A percentile compares a stretch with the other conserved stretches of the same genome.
Evolutionary conservation across 345 rosid species (phyloP).

Genomic region (Kandelia obovata): DNA sequence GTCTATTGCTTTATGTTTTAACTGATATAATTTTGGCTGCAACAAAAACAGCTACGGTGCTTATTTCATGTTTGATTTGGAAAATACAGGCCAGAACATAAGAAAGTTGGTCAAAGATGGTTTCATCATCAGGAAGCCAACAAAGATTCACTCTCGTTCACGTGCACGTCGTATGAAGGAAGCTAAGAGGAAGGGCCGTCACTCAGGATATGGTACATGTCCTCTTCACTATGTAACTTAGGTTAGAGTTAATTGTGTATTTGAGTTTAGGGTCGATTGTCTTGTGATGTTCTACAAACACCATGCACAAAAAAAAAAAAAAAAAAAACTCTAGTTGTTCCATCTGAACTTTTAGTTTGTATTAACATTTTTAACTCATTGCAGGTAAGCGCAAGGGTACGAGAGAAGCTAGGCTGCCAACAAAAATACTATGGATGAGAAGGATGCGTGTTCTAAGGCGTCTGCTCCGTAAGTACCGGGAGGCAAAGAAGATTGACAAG

Average conservation of each 20-base stretch:
- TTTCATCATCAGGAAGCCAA: conserved; percentile 90
- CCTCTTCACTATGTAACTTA: too few species aligned
- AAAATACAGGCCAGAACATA: conserved; percentile 68
- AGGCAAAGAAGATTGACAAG: conserved; percentile 88
- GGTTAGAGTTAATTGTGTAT: too few species aligned
- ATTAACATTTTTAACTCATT: neutral
- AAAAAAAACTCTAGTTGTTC: neutral
- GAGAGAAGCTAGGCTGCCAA: conserved; percentile 91
- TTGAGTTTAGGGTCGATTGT: too few species aligned
- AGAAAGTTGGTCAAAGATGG: conserved; percentile 97
- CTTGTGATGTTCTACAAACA: too few species aligned
- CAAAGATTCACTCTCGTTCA: conserved; percentile 92
- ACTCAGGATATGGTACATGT: conserved; percentile 80
- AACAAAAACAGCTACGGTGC: too few species aligned
- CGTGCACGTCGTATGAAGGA: conserved; percentile 80
- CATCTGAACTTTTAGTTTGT: neutral
- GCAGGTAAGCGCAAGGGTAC: conserved; percentile 97
- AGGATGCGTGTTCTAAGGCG: conserved; percentile 95
- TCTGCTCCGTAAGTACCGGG: conserved; percentile 76
- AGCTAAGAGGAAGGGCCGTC: conserved; percentile 94
- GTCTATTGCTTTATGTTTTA: neutral
- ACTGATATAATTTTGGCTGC: neutral
- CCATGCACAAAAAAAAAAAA: too few species aligned
- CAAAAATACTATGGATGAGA: conserved; percentile 92
- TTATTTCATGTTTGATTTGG: neutral